A percentile compares a stretch with the other conserved stretches of the same genome.
These are phyloP conservation scores for Aspergillus saccharolyticus DNA, from an alignment of 495 filamentous ascomycete species.

Conservation along the genomic window DNA sequence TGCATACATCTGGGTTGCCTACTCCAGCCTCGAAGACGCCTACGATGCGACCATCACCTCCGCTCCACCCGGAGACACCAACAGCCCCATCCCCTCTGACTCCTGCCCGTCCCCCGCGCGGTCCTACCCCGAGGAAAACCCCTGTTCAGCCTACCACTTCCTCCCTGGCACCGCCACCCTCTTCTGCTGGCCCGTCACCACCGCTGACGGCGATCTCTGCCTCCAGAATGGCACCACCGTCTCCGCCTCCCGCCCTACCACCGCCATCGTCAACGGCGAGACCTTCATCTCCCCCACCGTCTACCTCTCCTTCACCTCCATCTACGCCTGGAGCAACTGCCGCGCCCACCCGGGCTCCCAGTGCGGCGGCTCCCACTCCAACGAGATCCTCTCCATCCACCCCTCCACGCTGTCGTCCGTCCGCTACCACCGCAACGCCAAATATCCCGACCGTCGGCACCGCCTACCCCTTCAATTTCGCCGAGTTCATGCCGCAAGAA, in stretches of 20 bases:
- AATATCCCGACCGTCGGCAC: slow-evolving; percentile 19
- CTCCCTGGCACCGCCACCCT: slow-evolving; percentile 26
- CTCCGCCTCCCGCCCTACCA: slow-evolving; percentile 18
- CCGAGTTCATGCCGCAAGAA: slow-evolving; percentile 20
- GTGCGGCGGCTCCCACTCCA: slow-evolving; percentile 19
- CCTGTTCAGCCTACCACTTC: slow-evolving; percentile 22
- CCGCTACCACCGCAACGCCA: slow-evolving; percentile 22
- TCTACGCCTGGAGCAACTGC: slow-evolving; percentile 23
- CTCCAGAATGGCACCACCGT: slow-evolving; percentile 22
- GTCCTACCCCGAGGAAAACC: slow-evolving; percentile 16
- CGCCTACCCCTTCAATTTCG: slow-evolving; percentile 23
- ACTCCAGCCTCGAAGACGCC: slow-evolving; percentile 11
- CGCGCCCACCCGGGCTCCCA: slow-evolving; percentile 16
- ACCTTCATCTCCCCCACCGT: slow-evolving; percentile 23
- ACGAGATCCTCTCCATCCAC: slow-evolving; percentile 17
- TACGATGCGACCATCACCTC: slow-evolving; percentile 10
- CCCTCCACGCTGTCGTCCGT: slow-evolving; percentile 15
- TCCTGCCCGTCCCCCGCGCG: slow-evolving; percentile 13
- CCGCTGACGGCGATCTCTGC: slow-evolving; percentile 22
- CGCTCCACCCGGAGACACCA: slow-evolving; percentile 17
- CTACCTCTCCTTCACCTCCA: slow-evolving; percentile 25
- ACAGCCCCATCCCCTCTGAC: slow-evolving; percentile 17
- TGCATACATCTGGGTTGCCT: slow-evolving; percentile 26
- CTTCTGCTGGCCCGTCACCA: slow-evolving; percentile 27
- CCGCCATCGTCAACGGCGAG: slow-evolving; percentile 19